Evolutionary conservation across 2,329 filamentous ascomycete genomes (phyloP).

Genomic region (Colletotrichum euphorbiae): DNA sequence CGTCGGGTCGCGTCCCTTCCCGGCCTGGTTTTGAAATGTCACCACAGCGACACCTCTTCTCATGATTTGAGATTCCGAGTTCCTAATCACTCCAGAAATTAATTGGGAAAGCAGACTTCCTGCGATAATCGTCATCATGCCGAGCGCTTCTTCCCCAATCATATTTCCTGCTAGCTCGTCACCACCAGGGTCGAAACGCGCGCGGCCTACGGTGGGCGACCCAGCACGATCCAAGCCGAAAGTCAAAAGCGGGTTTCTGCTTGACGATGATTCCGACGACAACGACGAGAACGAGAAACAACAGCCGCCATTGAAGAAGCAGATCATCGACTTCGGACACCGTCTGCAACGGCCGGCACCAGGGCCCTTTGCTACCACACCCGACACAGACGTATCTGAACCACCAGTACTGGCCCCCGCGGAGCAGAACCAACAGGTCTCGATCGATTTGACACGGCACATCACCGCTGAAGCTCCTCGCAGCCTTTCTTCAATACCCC

Average conservation of each 20-base stretch:
- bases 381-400: neutral
- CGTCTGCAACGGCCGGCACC: constrained; percentile 21
- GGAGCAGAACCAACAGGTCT: neutral
- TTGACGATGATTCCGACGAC: constrained; percentile 51
- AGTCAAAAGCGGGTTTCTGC: constrained; percentile 52
- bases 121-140: constrained; percentile 55
- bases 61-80: neutral
- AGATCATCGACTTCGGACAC: constrained; percentile 29
- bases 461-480: neutral
- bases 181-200: constrained; percentile 50
- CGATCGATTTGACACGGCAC: neutral
- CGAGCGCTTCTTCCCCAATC: constrained; percentile 70
- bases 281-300: constrained; percentile 41
- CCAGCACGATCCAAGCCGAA: constrained; percentile 47
- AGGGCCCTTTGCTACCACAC: neutral
- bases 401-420: neutral
- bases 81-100: no score
- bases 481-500: neutral
- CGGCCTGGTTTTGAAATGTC: constrained; percentile 19
- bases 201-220: constrained; percentile 50
- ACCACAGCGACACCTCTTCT: constrained; percentile 11
- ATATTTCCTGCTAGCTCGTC: constrained; percentile 65
- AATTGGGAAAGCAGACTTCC: neutral
- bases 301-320: constrained; percentile 40
- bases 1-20: constrained; percentile 33